phyloP scores from a whole-genome alignment of 1,284 basidiomycete genomes.

The Erythrobasidium hasegawianum region DNA sequence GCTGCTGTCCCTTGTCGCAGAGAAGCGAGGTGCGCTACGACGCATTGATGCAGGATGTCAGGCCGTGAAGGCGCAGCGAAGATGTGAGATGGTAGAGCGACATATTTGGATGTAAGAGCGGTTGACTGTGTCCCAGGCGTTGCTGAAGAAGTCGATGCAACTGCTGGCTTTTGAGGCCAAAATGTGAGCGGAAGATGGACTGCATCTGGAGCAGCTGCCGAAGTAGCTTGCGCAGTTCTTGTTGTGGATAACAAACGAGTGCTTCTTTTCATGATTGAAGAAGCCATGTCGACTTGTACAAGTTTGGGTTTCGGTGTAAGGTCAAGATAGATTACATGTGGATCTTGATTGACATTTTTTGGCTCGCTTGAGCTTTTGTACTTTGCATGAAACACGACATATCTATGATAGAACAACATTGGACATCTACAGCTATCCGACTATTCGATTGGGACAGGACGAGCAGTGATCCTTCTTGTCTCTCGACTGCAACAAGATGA shows the following conservation, averaged over 20 bases:
- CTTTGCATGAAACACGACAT: too few relatives aligned
- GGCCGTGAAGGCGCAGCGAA: conserved; percentile 82
- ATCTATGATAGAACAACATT: too few relatives aligned
- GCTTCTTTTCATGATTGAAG: too few relatives aligned
- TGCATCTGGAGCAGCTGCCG: too few relatives aligned
- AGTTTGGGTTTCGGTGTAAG: too few relatives aligned
- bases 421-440: too few relatives aligned
- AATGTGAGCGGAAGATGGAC: conserved; percentile 28
- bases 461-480: background rate
- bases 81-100: conserved; percentile 72
- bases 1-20: conserved; percentile 83
- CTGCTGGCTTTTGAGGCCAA: conserved; percentile 13
- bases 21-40: conserved; percentile 81
- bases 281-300: too few relatives aligned
- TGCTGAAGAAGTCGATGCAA: background rate
- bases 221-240: background rate
- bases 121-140: background rate
- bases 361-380: too few relatives aligned
- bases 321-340: too few relatives aligned
- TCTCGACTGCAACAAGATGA: conserved; percentile 6
- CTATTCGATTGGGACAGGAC: too few relatives aligned
- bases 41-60: conserved; percentile 89
- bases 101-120: conserved; percentile 51
- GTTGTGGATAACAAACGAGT: too few relatives aligned
- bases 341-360: too few relatives aligned